These are phyloP conservation scores for Cryptococcus amylolentus DNA, from an alignment of 1,284 basidiomycete species.

Conservation along the genomic window DNA sequence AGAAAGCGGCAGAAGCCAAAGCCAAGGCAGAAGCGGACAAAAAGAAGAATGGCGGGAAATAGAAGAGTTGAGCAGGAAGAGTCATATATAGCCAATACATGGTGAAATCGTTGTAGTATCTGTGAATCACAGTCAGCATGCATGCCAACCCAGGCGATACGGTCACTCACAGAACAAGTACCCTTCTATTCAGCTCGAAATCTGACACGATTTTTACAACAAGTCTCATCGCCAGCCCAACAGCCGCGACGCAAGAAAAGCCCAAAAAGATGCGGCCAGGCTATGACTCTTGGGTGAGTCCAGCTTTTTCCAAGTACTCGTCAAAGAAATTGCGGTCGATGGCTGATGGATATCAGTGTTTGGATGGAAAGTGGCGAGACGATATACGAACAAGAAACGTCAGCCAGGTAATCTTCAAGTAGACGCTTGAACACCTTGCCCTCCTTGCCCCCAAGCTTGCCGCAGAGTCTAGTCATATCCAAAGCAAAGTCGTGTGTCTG, in stretches of 20 bases:
- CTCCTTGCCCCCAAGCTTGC: background rate
- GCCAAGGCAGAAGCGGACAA: background rate
- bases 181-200: too few relatives aligned
- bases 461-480: background rate
- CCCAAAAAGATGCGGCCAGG: background rate
- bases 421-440: background rate
- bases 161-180: background rate
- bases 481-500: background rate
- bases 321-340: background rate
- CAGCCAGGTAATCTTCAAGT: background rate
- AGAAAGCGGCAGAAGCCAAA: background rate
- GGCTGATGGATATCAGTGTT: too few relatives aligned
- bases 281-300: background rate
- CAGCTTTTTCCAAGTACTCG: background rate
- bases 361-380: too few relatives aligned
- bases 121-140: background rate
- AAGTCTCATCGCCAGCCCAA: too few relatives aligned
- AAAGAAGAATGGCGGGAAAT: background rate
- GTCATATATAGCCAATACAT: background rate
- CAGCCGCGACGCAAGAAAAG: background rate
- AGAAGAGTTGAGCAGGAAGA: background rate
- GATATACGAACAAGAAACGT: background rate
- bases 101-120: background rate
- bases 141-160: background rate
- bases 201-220: too few relatives aligned